Base-by-base conservation (phyloP, 176 grass and related monocot genomes). In the Phoenix dactylifera region DNA sequence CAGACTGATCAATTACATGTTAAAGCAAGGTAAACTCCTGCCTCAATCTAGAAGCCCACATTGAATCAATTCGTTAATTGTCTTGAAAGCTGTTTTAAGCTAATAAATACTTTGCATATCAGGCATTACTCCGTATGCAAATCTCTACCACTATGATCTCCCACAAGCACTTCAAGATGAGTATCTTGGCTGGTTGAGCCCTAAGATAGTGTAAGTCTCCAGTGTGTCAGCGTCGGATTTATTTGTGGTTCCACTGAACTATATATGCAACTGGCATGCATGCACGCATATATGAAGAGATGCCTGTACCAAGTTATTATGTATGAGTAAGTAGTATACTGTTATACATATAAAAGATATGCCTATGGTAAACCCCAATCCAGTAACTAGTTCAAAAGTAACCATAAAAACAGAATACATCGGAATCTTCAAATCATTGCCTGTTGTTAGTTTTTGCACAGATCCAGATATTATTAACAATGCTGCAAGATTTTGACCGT, bases 71-170 rank as follows among this genome's bases (percentile, higher is more conserved):
- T 28, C 57, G 12, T 67, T 59, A 5, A 52, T 57, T 1, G 16
- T 57, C 16, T 30, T 57, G 28, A 4, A n/a, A 39, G 24, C 19
- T 22, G 5, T 29, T 24, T 28, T 18, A 48, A 48, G 32, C 16
- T 69, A 4, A 64, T 24, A 56, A 24, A 26, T 55, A 16, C 51
- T 58, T 16, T 77, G 24, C 62, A 64, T 50, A 2, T 26, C 53
- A 89, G 85, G 80, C 55, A 77, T 89, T 65, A 89, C 80, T 52
- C 85, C 85, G 1, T 84, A 84, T 52, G 80, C 77, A 60, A 89
- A 89, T 77, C 67, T 89, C 20, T 89, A 89, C 52, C 80, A 89
- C 72, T 80, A 89, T 59, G 85, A 89, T 68, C 74, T 89, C 9
- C 80, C 85, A 5, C 62, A 70, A 26, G 80, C 80, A 26, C 77